Evolutionary conservation across 805 yeast species (phyloP), one percentile per base, ranked within the genome.

Genomic region (Candida golubevii): DNA sequence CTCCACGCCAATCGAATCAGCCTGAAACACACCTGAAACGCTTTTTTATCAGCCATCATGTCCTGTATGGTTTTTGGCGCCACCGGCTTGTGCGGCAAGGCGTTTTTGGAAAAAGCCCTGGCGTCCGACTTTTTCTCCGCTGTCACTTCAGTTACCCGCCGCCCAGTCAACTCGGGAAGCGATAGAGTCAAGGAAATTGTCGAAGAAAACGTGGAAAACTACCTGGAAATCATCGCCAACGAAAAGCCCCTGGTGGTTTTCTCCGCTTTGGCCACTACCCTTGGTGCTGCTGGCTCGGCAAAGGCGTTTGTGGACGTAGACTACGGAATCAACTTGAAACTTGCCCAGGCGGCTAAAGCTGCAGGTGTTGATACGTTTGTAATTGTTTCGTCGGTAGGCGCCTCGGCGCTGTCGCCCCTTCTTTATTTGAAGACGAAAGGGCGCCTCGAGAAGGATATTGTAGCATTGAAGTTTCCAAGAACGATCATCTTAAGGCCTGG

Each of bases 401-500:
- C 96, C 0, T 69, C 67, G 46, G 55, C 75, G 0, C 52, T 57
- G 31, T 85, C 95, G 0, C 54, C 53, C n/a, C 69, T 86, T 35
- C 74, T 82, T 5, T 89, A 88, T 56, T 41, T 78, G 36, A 72
- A 72, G 53, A 72, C 84, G 63, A 89, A 89, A 60, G 96, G 95
- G 27, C 77, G 81, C 41, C 69, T 85, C 39, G 97, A 89, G 59
- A 75, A 80, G 36, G 88, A 79, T 38, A 67, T 89, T 8, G 63
- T 71, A 36, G 80, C 68, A 0, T 68, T 88, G 45, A 75, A 71
- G 26, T 89, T 88, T 62, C 82, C 81, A n/a, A 71, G 79, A 42
- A 80, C 89, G 1, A 76, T 88, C 41, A 83, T 89, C 48, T 62
- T 89, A 44, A 75, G 87, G 56, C 97, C 97, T 0, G 96, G 96